Evolutionary conservation across 140 eudicot species (phyloP), one percentile per base, ranked within the genome.

Genomic region (Anethum foeniculum): DNA sequence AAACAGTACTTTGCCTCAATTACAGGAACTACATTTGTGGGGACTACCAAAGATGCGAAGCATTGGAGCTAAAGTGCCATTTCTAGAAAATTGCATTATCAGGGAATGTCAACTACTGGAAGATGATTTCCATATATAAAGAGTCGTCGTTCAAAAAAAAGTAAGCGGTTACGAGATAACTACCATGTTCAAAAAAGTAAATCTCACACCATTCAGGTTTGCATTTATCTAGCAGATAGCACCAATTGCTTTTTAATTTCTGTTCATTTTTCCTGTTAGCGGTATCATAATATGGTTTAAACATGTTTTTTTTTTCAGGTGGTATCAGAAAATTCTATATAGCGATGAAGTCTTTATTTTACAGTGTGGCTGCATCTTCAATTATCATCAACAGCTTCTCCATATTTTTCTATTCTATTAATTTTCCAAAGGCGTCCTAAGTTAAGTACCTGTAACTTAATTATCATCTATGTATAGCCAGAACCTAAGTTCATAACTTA

Each of bases 31-130:
- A 60, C 79, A 74, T 30, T 25, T 83, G 54, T 39, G 75, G 82
- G 80, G 73, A 49, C 71, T 83, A 7, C 82, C 82, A 43, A 25
- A 10, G 27, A 62, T 83, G 75, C 15, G 14, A 36, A 83, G 79
- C 36, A 71, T 78, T 44, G 85, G 82, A 19, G 65, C 5, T 3
- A 5, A 39, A 12, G 19, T 71, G 48, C 75, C 75, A 27, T 0
- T 68, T 71, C 39, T 71, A 2, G 18, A 47, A 75, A 25, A 27
- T 48, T 13, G 64, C 64, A 46, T n/a, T 18, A 28, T 75, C 3
- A 47, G 27, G 28, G 79, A 75, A 47, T 75, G 79, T 43, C 62
- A 3, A 75, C 3, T 13, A 14, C 64, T 75, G 2, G 39, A 46
- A 30, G 49, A 75, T 9, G 54, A 21, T 67, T 67, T 30, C 12